These are phyloP conservation scores for Xanthoconium stramineum DNA, from an alignment of 768 basidiomycete genomes.

Conservation along the genomic window DNA sequence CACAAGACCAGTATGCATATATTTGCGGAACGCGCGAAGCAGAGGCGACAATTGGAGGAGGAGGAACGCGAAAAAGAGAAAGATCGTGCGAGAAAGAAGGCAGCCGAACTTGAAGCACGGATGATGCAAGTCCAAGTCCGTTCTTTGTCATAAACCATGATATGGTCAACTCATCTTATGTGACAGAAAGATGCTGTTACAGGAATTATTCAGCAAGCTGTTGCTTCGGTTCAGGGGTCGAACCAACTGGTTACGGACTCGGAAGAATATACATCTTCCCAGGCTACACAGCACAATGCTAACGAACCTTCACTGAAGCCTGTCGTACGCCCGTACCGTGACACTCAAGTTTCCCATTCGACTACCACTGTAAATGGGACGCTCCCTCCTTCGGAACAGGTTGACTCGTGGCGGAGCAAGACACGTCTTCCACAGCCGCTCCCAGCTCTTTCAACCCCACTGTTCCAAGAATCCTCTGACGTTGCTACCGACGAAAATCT, in stretches of 20 bases:
- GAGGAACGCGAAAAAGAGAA: constrained; percentile 75
- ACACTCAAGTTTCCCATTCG: constrained; percentile 6
- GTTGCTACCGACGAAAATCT: constrained; percentile 55
- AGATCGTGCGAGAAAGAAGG: constrained; percentile 79
- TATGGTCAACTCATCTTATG: constrained; percentile 3
- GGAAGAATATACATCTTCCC: constrained; percentile 4
- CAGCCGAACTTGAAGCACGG: constrained; percentile 68
- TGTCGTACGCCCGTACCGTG: constrained; percentile 21
- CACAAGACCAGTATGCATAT: constrained; percentile 77
- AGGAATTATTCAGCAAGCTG: constrained; percentile 46
- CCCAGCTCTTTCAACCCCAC: constrained; percentile 31
- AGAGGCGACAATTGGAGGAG: constrained; percentile 79
- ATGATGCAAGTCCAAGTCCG: constrained; percentile 40
- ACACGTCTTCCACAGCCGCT: constrained; percentile 29
- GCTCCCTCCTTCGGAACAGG: constrained; percentile 33
- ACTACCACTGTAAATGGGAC: constrained; percentile 20
- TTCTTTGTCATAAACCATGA: constrained; percentile 6
- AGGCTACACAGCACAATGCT: constrained; percentile 7
- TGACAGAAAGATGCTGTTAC: constrained; percentile 37
- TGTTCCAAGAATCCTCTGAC: constrained; percentile 37
- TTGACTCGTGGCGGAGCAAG: constrained; percentile 68
- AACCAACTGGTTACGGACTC: constrained; percentile 2
- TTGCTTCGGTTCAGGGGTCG: constrained; percentile 26
- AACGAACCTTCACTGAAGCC: constrained; percentile 35
- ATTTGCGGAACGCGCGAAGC: constrained; percentile 79